Evolutionary conservation across 1,284 basidiomycete species (phyloP), one percentile per base, ranked within the genome.

Genomic region (Testicularia cyperi): DNA sequence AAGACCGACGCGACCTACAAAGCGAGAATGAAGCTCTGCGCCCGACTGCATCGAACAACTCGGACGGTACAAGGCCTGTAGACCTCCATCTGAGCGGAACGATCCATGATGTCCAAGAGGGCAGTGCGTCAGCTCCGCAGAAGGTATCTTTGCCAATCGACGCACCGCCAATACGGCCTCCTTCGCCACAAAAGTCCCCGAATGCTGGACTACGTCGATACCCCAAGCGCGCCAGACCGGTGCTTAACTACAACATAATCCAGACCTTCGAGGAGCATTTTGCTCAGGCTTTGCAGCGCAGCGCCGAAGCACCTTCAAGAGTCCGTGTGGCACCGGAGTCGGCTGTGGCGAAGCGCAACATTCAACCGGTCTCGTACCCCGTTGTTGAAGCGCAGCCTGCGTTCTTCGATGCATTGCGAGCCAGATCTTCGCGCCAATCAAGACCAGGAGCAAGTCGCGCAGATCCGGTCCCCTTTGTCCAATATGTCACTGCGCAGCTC

Each of bases 321-420:
- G n/a, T n/a, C n/a, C n/a, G n/a, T n/a, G n/a, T 26, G 25, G 25
- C 25, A 8, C 8, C 25, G 25, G 25, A 8, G 25, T 26, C 25
- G 8, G 8, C 25, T 8, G 25, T 8, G 14, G 25, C 20, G 10
- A 6, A 22, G 33, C 33, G 9, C 13, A 31, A 31, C 9, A 31
- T 4, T 9, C 35, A 37, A 12, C 28, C 15, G 10, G 28, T 15
- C 6, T 13, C 36, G 9, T 25, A 38, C 12, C 45, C 49, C 1
- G 42, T 43, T 1, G 33, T 49, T 2, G 16, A 14, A 9, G 49
- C 57, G 3, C 2, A 29, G 1, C 24, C 40, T 6, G 32, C 25
- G 4, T 61, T 61, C 27, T 43, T 61, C n/a, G 57, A 61, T 3
- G 45, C 36, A 4, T 21, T 58, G 13, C 43, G 30, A 32, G n/a